Evolutionary conservation across 495 filamentous ascomycete species (phyloP), one percentile per base, ranked within the genome.

Genomic region (Apodospora peruviana): DNA sequence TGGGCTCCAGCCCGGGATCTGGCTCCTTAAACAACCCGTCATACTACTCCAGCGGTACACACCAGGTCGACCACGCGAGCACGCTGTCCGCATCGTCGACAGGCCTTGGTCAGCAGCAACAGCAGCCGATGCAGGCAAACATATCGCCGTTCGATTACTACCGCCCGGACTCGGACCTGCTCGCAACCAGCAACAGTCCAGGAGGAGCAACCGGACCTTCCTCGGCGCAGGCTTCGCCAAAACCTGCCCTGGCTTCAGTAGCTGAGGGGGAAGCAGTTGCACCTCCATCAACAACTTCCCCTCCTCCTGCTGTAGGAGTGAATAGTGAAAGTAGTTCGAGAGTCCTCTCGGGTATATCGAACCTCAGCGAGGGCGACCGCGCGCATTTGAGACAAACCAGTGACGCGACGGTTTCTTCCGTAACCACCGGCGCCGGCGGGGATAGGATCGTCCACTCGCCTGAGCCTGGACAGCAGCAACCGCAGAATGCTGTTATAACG

Each of bases 301-400:
- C 27, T 7, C 27, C 27, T 32, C 27, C 27, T 7, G 7, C 27
- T 14, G 7, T 32, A 32, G 7, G 14, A 32, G 14, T 32, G 14
- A 32, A 32, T 7, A 7, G 14, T 7, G 7, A 32, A 7, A 32
- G 14, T 32, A 32, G 27, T 14, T 32, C 27, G 27, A 7, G 27
- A 32, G 56, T 72, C 12, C 55, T 60, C 20, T 71, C 66, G 29
- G 73, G 64, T 45, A 42, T 76, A n/a, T 72, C 68, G 16, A 60
- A 65, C 43, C 39, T 76, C 25, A 71, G 63, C 49, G 71, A 74
- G 36, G 55, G 59, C 2, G 70, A 75, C 21, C 45, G 55, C 7
- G 57, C 66, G 2, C 75, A 79, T 45, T 56, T 77, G n/a, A 58
- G 74, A 0, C 68, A 73, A 19, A 66, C 72, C 24, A 72, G 69